These are phyloP conservation scores for Nakaseomyces kungkrabaensis DNA, from an alignment of 1,139 yeast species.

Conservation along the genomic window DNA sequence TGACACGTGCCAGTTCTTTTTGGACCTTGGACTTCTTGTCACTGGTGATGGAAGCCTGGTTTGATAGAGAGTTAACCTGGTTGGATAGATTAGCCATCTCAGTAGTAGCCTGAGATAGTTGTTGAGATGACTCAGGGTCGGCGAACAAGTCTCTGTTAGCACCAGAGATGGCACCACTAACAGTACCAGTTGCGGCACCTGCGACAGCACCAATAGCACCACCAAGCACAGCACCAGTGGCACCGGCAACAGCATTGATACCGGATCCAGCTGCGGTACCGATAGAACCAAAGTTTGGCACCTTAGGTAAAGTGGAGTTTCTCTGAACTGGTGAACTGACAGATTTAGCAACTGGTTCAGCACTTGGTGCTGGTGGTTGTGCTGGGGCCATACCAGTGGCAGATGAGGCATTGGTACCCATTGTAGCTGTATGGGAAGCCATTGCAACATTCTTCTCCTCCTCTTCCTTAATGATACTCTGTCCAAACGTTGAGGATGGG, in stretches of 20 bases:
- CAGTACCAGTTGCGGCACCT: slow-evolving; percentile 9
- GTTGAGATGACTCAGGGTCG: slow-evolving; percentile 50
- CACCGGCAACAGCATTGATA: slow-evolving; percentile 9
- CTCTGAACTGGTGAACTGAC: slow-evolving; percentile 23
- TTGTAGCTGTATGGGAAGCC: slow-evolving; percentile 1
- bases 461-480: slow-evolving; percentile 38
- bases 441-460: slow-evolving; percentile 14
- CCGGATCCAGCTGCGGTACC: slow-evolving; percentile 11
- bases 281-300: slow-evolving; percentile 24
- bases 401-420: slow-evolving; percentile 5
- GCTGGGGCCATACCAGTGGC: slow-evolving; percentile 20
- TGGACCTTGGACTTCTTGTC: slow-evolving; percentile 69
- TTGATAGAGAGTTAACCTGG: slow-evolving; percentile 68
- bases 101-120: slow-evolving; percentile 68
- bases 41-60: slow-evolving; percentile 62
- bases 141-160: slow-evolving; percentile 45
- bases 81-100: slow-evolving; percentile 82
- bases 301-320: slow-evolving; percentile 21
- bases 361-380: slow-evolving; percentile 8
- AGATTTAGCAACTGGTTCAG: slow-evolving; percentile 15
- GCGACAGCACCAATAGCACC: slow-evolving; percentile 10
- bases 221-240: slow-evolving; percentile 10
- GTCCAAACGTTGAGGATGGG: slow-evolving; percentile 56
- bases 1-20: slow-evolving; percentile 56
- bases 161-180: slow-evolving; percentile 7